These are phyloP conservation scores for Backusella tuberculispora DNA, from an alignment of 192 early-diverging fungal species.

Conservation along the genomic window DNA sequence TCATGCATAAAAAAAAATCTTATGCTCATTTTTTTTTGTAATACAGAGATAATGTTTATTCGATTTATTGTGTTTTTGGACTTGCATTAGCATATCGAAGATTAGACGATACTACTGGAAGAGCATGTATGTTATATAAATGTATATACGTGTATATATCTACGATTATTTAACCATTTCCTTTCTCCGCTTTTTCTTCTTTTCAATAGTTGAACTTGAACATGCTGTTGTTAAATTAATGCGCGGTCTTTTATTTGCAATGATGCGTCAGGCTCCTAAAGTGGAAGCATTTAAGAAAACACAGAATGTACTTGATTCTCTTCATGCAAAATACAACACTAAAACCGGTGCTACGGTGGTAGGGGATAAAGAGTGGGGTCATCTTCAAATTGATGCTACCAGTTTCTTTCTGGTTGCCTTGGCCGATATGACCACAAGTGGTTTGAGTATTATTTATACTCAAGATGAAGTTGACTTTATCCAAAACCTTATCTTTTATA, in stretches of 20 bases:
- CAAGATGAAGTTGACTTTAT: conserved; percentile 85
- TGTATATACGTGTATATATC: not conserved
- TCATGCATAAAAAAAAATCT: conserved; percentile 2
- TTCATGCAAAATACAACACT: conserved; percentile 91
- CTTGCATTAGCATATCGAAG: conserved; percentile 83
- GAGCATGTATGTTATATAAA: conserved; percentile 65
- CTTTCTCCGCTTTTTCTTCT: not conserved
- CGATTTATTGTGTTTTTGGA: conserved; percentile 83
- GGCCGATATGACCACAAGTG: conserved; percentile 84
- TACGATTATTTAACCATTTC: not conserved
- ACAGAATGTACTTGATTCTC: conserved; percentile 70
- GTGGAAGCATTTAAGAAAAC: conserved; percentile 85
- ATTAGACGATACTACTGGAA: conserved; percentile 81
- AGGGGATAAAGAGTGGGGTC: conserved; percentile 84
- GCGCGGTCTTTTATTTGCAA: conserved; percentile 78
- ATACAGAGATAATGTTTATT: conserved; percentile 85
- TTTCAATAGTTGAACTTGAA: conserved; percentile 75
- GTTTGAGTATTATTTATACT: conserved; percentile 76
- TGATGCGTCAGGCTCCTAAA: conserved; percentile 85
- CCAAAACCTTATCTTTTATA: conserved; percentile 90
- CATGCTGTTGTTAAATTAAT: conserved; percentile 87
- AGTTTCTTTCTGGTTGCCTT: conserved; percentile 78
- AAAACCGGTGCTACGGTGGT: conserved; percentile 84
- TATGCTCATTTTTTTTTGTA: not conserved
- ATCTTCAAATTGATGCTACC: conserved; percentile 89